Evolutionary conservation across 108 stramenopile species (phyloP), one percentile per base, ranked within the genome.

Genomic region (Fragilaria crotonensis): DNA sequence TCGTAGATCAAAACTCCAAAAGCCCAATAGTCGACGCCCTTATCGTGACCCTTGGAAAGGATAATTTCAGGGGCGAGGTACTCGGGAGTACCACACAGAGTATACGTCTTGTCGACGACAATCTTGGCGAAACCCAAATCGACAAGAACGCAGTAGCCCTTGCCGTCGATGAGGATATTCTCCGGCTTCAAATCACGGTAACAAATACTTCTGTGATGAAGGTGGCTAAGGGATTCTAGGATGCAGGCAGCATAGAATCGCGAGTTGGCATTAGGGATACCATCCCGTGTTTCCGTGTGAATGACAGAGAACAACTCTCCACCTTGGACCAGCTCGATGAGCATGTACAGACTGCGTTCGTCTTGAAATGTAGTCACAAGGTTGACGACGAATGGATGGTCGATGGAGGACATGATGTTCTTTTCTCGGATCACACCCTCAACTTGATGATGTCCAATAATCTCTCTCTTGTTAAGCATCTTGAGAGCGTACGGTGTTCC

Each of bases 51-150:
- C 70, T 95, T 94, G 25, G 94, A 95, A 25, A 97, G 82, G 61
- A 99, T 97, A 49, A 98, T 95, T 74, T 99, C 97, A 1, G 98
- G 98, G 2, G 96, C 97, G 2, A 99, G 90, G 66, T 99, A 99
- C 63, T 99, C 98, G 5, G 98, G 98, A 21, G 96, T 97, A 30
- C 96, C 96, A 69, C 95, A 97, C 26, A 97, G 73, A 29, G 96
- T 97, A 75, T 95, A 97, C n/a, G 96, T 95, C 78, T 93, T 93
- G 67, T 92, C 96, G 60, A 89, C 77, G 20, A 99, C 90, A 58
- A 93, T 72, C 85, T 99, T 99, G 45, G 98, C 98, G 64, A 99
- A 99, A 29, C 98, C 98, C 62, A 99, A 87, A 87, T 99, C 98
- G 25, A 99, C 96, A 27, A 99, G 76, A 26, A 97, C 95, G 59